Percentiles rank a stretch among this genome's conserved stretches.
Conservation (phyloP, 2,329 filamentous ascomycete species). For the Beauveria varroae region DNA sequence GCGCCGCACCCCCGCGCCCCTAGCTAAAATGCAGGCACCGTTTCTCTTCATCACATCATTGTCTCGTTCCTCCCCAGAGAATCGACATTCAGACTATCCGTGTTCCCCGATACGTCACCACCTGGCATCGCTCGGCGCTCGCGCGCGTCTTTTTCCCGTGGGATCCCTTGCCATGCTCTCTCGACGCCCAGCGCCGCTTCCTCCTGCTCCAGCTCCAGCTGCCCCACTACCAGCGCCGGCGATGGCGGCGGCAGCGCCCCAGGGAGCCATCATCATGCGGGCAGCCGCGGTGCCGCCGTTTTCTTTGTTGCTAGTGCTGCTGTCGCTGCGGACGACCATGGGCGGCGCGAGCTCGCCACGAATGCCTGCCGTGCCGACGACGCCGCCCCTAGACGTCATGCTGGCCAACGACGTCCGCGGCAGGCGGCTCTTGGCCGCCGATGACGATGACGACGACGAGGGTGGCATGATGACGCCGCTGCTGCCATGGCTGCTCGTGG, state of each 20-base stretch:
- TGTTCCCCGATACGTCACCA: background rate
- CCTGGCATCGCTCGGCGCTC: slow-evolving; percentile 4
- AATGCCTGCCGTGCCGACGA: slow-evolving; percentile 15
- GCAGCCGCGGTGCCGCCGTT: slow-evolving; percentile 16
- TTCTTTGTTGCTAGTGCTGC: slow-evolving; percentile 33
- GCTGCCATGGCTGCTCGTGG: slow-evolving; percentile 16
- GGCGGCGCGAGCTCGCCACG: slow-evolving; percentile 18
- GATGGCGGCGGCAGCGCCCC: slow-evolving; percentile 13
- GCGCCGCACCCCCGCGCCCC: too few species aligned
- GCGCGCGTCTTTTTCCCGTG: background rate
- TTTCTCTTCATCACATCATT: too few species aligned
- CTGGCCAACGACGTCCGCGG: slow-evolving; percentile 30
- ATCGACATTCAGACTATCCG: background rate
- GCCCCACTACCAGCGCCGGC: slow-evolving; percentile 7
- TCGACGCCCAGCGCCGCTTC: background rate
- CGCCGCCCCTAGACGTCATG: slow-evolving; percentile 17
- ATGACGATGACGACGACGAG: background rate
- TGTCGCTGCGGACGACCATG: slow-evolving; percentile 30
- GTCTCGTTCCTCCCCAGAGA: too few species aligned
- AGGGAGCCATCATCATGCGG: slow-evolving; percentile 12
- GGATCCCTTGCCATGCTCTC: background rate
- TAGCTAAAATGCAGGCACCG: too few species aligned
- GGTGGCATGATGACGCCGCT: slow-evolving; percentile 3
- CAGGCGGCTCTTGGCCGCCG: slow-evolving; percentile 28
- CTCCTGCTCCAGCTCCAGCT: background rate